A percentile compares a stretch with the other conserved stretches of the same genome.
Evolutionary conservation across 345 rosid species (phyloP).

Genomic region (Camelina neglecta): DNA sequence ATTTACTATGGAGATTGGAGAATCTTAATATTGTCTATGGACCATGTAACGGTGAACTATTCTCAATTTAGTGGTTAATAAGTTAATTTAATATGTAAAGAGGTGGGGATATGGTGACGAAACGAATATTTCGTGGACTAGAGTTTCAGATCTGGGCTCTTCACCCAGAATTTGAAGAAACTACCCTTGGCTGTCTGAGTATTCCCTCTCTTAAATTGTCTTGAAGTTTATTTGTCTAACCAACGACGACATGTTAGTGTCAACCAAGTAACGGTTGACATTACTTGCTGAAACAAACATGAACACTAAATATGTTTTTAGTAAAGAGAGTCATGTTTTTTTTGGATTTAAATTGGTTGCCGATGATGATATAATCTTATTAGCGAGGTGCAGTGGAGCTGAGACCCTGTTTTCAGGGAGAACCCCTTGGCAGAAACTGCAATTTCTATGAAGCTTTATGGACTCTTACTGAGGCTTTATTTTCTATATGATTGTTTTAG

Average conservation of each 20-base stretch:
- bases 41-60: too few relatives aligned
- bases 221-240: too few relatives aligned
- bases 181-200: slow-evolving; percentile 99
- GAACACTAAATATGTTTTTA: too few relatives aligned
- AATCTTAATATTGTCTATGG: too few relatives aligned
- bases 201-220: slow-evolving; percentile 10
- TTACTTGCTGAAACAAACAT: too few relatives aligned
- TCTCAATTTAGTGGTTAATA: too few relatives aligned
- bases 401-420: slow-evolving; percentile 62
- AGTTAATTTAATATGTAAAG: too few relatives aligned
- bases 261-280: too few relatives aligned
- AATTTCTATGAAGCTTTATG: slow-evolving; percentile 44
- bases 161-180: slow-evolving; percentile 74
- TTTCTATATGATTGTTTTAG: too few relatives aligned
- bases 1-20: too few relatives aligned
- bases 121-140: slow-evolving; percentile 78
- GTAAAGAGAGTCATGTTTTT: too few relatives aligned
- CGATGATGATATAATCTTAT: slow-evolving; percentile 52
- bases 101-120: slow-evolving; percentile 64
- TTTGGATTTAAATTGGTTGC: slow-evolving; percentile 10
- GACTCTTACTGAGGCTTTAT: slow-evolving; percentile 53
- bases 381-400: slow-evolving; percentile 61
- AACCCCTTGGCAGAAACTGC: slow-evolving; percentile 64
- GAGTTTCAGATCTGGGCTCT: slow-evolving; percentile 93
- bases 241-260: too few relatives aligned